A percentile compares a stretch with the other conserved stretches of the same genome.
Conservation (phyloP, 257 asterid species). For the Marsdenia floribunda region DNA sequence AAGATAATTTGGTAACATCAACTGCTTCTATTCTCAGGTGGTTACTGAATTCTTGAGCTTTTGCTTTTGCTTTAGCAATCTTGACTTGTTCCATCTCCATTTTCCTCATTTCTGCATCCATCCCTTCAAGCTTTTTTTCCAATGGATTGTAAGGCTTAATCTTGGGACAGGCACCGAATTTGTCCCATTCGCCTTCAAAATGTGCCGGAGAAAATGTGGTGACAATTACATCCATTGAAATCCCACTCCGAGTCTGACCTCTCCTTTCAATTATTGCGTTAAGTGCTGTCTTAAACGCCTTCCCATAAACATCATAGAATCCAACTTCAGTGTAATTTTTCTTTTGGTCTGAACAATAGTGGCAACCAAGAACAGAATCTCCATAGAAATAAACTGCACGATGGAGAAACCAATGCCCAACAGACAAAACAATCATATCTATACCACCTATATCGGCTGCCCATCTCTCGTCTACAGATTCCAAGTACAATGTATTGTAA, state of each 20-base stretch:
- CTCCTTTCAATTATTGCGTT: constrained; percentile 23
- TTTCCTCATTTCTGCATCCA: constrained; percentile 64
- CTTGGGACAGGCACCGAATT: constrained; percentile 62
- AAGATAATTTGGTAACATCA: constrained; percentile 57
- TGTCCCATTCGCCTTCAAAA: constrained; percentile 88
- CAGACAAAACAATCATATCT: constrained; percentile 49
- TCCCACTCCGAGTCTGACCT: background rate
- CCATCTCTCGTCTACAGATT: constrained; percentile 57
- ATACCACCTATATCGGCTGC: constrained; percentile 36
- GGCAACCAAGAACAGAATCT: constrained; percentile 56
- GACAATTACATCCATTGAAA: constrained; percentile 32
- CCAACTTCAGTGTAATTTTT: constrained; percentile 50
- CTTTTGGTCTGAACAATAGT: constrained; percentile 19
- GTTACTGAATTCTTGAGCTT: constrained; percentile 15
- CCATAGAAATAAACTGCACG: constrained; percentile 40
- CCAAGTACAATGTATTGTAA: constrained; percentile 46
- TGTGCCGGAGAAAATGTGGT: constrained; percentile 74
- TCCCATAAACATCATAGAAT: constrained; percentile 45
- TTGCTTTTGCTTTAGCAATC: constrained; percentile 23
- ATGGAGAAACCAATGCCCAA: constrained; percentile 72
- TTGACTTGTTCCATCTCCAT: constrained; percentile 33
- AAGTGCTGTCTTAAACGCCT: constrained; percentile 49
- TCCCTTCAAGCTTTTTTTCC: constrained; percentile 47
- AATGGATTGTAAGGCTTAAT: constrained; percentile 39
- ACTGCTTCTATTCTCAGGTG: constrained; percentile 42